Evolutionary conservation across 768 basidiomycete species (phyloP), one percentile per base, ranked within the genome.

Genomic region (Tricholomella constricta): DNA sequence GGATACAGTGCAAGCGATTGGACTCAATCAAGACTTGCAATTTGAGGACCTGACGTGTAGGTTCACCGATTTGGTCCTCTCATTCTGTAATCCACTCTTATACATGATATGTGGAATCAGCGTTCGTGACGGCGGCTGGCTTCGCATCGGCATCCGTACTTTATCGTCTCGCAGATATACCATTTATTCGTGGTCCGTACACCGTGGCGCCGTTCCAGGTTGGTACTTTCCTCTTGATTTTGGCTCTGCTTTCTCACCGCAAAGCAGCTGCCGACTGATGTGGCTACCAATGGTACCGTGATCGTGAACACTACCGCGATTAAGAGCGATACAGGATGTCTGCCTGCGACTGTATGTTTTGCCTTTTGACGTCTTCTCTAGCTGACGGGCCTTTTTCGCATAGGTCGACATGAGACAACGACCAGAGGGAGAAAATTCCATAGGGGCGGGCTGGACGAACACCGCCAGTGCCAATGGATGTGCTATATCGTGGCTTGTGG

Each of bases 91-190:
- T 14, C 3, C 41, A 27, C 25, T 26, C 22, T 57, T 23, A 55
- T 10, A 10, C 14, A 9, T 42, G n/a, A 41, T 52, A 17, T 26
- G 7, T 47, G 46, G 20, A 15, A 20, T n/a, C 55, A 82, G 79
- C 74, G 3, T 83, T 82, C 65, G 62, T 80, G 35, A 74, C 78
- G 34, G 82, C 81, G 7, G 78, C 82, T 7, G 82, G 82, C 11
- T 83, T 75, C 55, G 79, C 82, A 11, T 76, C 78, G 9, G 76
- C 81, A 6, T 70, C 72, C 1, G 74, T 78, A 9, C 60, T 79
- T 20, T 84, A 81, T 57, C 61, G 73, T 48, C 65, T 83, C 4
- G 65, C 65, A 0, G 63, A 73, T 25, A 78, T 81, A 6, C 67
- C 77, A 2, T 85, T 84, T 58, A 64, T 78, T n/a, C 59, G 67